These are phyloP conservation scores for Debaryomyces fabryi DNA, from an alignment of 1,139 yeast genomes.

Conservation along the genomic window DNA sequence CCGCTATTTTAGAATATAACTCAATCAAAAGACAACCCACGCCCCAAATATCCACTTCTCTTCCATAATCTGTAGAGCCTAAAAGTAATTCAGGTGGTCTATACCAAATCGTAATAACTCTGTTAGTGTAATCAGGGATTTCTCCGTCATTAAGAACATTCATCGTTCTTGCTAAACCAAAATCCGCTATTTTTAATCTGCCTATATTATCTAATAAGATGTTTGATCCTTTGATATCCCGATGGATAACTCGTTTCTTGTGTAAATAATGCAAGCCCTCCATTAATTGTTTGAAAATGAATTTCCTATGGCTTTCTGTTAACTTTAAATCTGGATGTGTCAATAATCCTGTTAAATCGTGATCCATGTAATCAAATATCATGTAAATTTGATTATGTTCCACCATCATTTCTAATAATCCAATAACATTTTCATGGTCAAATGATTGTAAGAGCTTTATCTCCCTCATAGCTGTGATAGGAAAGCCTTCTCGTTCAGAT, in stretches of 20 bases:
- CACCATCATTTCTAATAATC: slow-evolving; percentile 87
- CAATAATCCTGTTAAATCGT: slow-evolving; percentile 86
- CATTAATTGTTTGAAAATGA: slow-evolving; percentile 72
- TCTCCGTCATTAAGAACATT: slow-evolving; percentile 53
- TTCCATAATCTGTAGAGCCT: slow-evolving; percentile 88
- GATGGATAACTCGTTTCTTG: slow-evolving; percentile 75
- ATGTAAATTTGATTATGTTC: slow-evolving; percentile 78
- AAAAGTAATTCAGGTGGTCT: slow-evolving; percentile 92
- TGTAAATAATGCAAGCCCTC: slow-evolving; percentile 85
- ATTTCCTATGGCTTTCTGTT: slow-evolving; percentile 71
- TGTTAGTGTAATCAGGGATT: slow-evolving; percentile 80
- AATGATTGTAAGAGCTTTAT: slow-evolving; percentile 85
- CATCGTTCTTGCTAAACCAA: slow-evolving; percentile 89
- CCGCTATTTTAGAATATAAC: slow-evolving; percentile 70
- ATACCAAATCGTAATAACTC: slow-evolving; percentile 96
- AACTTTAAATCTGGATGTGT: slow-evolving; percentile 73
- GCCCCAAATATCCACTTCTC: slow-evolving; percentile 97
- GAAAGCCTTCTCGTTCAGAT: slow-evolving; percentile 90
- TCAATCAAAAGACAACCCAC: slow-evolving; percentile 90
- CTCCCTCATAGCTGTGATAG: slow-evolving; percentile 93
- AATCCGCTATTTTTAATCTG: slow-evolving; percentile 81
- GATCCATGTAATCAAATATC: slow-evolving; percentile 93
- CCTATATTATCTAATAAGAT: slow-evolving; percentile 76
- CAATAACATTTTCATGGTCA: slow-evolving; percentile 79
- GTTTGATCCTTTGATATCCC: slow-evolving; percentile 95